These are phyloP conservation scores for Artemisia argyi DNA, from an alignment of 129 eudicot species.

Conservation along the genomic window DNA sequence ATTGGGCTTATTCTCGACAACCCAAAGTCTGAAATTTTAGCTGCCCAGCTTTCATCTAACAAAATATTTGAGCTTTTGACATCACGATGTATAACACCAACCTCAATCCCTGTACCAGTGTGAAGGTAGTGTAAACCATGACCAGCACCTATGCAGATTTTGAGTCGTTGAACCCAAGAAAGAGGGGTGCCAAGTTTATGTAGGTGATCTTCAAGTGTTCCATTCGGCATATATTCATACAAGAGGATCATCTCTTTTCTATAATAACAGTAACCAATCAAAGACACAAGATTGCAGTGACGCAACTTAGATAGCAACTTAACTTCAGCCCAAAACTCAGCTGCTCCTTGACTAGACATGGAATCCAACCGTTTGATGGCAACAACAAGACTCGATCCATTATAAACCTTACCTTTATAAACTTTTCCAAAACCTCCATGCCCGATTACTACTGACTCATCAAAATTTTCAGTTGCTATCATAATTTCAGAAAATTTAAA, in stretches of 20 bases:
- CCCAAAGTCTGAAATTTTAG: conserved; percentile 35
- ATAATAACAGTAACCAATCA: conserved; percentile 31
- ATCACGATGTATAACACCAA: conserved; percentile 31
- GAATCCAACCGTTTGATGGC: conserved; percentile 31
- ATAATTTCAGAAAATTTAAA: too few species aligned
- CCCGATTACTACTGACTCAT: too few species aligned
- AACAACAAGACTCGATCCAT: background rate
- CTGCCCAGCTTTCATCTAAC: conserved; percentile 20
- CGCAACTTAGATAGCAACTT: conserved; percentile 20
- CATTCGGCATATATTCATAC: conserved; percentile 27
- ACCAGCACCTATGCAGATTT: conserved; percentile 34
- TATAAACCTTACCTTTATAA: background rate
- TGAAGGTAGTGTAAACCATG: conserved; percentile 35
- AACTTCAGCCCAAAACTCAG: conserved; percentile 32
- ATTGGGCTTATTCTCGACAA: conserved; percentile 26
- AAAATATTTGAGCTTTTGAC: conserved; percentile 32
- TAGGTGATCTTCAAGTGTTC: conserved; percentile 30
- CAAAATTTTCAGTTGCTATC: too few species aligned
- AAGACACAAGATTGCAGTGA: conserved; percentile 27
- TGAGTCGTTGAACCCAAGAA: conserved; percentile 34
- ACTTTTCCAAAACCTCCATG: background rate
- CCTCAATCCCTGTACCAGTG: conserved; percentile 13
- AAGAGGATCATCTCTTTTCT: conserved; percentile 29
- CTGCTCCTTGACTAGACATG: conserved; percentile 30
- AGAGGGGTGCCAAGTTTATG: conserved; percentile 26